Conservation (phyloP, 2,329 filamentous ascomycete genomes). For the Fusarium sp. region DNA sequence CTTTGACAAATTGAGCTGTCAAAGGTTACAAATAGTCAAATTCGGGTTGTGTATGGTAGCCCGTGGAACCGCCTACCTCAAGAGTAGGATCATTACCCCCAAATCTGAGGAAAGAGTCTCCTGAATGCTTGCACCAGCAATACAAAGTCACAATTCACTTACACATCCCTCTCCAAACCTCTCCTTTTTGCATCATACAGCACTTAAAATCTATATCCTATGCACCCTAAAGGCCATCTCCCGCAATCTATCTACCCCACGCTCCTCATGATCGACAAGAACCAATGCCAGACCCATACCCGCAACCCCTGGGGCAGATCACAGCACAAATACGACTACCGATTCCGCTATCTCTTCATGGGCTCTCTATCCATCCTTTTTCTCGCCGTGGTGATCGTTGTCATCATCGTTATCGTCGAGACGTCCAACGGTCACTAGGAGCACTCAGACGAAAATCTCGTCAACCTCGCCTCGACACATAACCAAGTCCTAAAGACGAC, state of each 20-base stretch:
- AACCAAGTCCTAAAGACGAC: neutral
- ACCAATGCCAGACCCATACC: slow-evolving; percentile 50
- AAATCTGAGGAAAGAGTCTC: neutral
- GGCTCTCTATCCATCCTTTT: slow-evolving; percentile 41
- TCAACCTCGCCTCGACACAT: slow-evolving; percentile 8
- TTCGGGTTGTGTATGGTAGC: no score
- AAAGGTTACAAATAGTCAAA: no score
- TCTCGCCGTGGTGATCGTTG: slow-evolving; percentile 40
- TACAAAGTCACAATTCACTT: neutral
- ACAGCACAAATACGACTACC: slow-evolving; percentile 45
- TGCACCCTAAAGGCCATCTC: neutral
- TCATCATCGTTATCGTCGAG: slow-evolving; percentile 37
- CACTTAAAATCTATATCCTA: neutral
- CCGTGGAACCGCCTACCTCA: neutral
- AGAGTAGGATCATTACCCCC: neutral
- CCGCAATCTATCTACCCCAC: neutral
- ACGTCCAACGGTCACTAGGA: slow-evolving; percentile 14
- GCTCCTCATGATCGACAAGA: slow-evolving; percentile 40
- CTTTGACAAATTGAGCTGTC: no score
- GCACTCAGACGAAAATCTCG: slow-evolving; percentile 1
- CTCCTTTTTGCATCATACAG: neutral
- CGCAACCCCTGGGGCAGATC: slow-evolving; percentile 47
- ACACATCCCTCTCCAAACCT: neutral
- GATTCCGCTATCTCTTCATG: slow-evolving; percentile 47
- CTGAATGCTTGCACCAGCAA: neutral